A percentile compares a stretch with the other conserved stretches of the same genome.
Conservation (phyloP, 352 stramenopile genomes). For the Phytophthora citrophthora region DNA sequence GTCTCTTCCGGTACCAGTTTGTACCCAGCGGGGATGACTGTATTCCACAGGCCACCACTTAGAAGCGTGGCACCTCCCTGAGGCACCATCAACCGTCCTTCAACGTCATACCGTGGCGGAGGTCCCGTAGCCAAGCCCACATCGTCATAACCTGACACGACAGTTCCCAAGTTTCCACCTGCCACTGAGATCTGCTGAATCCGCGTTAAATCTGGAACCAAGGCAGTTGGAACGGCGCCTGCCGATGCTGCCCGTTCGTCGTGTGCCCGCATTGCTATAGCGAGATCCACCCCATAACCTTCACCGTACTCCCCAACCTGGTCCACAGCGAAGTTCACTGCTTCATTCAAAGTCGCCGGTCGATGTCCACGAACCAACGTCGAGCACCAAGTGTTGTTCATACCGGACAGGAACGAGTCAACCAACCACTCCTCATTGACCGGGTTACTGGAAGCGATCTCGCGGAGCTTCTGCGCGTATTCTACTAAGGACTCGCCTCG, state of each 20-base stretch:
- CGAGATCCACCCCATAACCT: not conserved
- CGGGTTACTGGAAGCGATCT: constrained; percentile 1
- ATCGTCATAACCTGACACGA: not conserved
- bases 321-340: not conserved
- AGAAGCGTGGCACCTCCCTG: not conserved
- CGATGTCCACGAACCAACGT: constrained; percentile 1
- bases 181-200: not conserved
- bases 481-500: not conserved
- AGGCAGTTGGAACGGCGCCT: not conserved
- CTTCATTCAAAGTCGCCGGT: not conserved
- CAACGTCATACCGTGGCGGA: constrained; percentile 4
- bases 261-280: not conserved
- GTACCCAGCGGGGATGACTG: constrained; percentile 1
- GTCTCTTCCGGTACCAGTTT: constrained; percentile 1
- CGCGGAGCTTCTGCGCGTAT: constrained; percentile 4
- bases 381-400: constrained; percentile 2
- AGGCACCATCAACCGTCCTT: not conserved
- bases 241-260: not conserved
- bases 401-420: not conserved
- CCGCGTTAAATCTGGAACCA: too few relatives aligned
- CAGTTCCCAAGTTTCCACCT: not conserved
- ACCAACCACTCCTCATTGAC: not conserved
- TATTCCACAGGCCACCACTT: not conserved
- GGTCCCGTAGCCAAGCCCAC: not conserved
- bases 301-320: constrained; percentile 1